A percentile compares a stretch with the other conserved stretches of the same genome.
Evolutionary conservation across 2,329 filamentous ascomycete genomes (phyloP).

Genomic region (Berkeleyomyces rouxiae): DNA sequence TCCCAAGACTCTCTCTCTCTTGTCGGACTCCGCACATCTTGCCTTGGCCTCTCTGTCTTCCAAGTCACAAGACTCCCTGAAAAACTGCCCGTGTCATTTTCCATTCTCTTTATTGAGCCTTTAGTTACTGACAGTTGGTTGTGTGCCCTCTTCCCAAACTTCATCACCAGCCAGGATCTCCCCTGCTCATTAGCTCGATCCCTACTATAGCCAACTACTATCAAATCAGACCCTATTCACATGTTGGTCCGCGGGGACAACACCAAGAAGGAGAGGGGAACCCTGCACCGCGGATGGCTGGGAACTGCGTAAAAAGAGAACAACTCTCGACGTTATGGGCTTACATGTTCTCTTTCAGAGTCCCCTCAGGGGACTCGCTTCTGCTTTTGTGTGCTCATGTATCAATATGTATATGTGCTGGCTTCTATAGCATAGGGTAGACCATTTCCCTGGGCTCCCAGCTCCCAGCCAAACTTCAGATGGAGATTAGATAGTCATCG

Average conservation of each 20-base stretch:
- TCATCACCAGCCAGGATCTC: neutral
- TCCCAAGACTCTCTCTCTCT: too few species aligned
- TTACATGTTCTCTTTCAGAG: neutral
- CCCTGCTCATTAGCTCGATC: neutral
- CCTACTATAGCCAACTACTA: neutral
- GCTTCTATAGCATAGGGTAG: neutral
- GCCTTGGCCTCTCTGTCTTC: too few species aligned
- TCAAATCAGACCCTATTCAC: neutral
- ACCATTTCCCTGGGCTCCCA: neutral
- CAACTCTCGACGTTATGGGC: too few species aligned
- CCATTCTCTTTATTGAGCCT: too few species aligned
- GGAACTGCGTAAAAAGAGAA: too few species aligned
- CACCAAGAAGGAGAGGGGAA: neutral
- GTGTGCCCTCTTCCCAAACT: neutral
- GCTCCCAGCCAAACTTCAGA: neutral
- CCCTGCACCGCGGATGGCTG: neutral
- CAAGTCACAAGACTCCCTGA: too few species aligned
- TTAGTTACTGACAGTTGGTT: neutral
- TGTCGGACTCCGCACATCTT: too few species aligned
- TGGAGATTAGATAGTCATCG: neutral
- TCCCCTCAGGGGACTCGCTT: neutral
- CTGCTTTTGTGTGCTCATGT: neutral
- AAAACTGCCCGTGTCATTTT: too few species aligned
- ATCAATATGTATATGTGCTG: neutral
- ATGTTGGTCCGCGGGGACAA: neutral